Conservation (phyloP, 805 yeast species). For the Sporopachydermia lactativora region DNA sequence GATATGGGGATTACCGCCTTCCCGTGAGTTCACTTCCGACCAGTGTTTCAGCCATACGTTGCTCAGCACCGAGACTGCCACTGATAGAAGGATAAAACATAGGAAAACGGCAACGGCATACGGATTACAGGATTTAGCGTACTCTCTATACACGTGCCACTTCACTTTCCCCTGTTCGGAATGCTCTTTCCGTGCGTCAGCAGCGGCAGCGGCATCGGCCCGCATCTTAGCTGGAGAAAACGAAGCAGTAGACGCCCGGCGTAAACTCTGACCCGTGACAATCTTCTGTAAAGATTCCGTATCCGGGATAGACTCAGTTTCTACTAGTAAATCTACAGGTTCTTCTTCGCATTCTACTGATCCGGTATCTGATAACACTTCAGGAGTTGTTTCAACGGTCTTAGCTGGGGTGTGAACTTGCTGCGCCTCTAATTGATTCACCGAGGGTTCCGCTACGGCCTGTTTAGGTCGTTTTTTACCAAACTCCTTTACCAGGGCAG, state of each 20-base stretch:
- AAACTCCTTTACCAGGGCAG: constrained; percentile 43
- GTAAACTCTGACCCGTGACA: constrained; percentile 7
- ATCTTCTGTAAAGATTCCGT: constrained; percentile 2
- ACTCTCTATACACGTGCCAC: constrained; percentile 69
- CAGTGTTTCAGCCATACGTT: constrained; percentile 94
- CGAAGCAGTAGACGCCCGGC: constrained; percentile 9
- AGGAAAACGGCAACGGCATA: constrained; percentile 46
- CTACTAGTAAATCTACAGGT: constrained; percentile 4
- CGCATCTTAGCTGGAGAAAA: constrained; percentile 3
- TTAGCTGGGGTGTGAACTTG: constrained; percentile 3
- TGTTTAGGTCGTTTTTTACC: constrained; percentile 32
- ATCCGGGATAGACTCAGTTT: constrained; percentile 2
- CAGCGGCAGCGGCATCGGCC: constrained; percentile 9
- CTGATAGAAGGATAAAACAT: constrained; percentile 39
- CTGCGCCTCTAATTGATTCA: constrained; percentile 9
- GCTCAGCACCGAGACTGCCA: constrained; percentile 47
- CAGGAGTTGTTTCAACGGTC: background rate
- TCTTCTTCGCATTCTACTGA: constrained; percentile 4
- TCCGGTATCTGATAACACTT: background rate
- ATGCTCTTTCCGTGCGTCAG: constrained; percentile 42
- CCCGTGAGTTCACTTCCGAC: constrained; percentile 76
- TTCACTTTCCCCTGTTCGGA: constrained; percentile 90
- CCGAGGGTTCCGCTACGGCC: background rate
- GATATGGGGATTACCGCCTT: constrained; percentile 63
- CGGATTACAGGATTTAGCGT: constrained; percentile 80